These are phyloP conservation scores for Paramyrothecium sp. DNA, from an alignment of 2,329 filamentous ascomycete genomes.

Conservation along the genomic window DNA sequence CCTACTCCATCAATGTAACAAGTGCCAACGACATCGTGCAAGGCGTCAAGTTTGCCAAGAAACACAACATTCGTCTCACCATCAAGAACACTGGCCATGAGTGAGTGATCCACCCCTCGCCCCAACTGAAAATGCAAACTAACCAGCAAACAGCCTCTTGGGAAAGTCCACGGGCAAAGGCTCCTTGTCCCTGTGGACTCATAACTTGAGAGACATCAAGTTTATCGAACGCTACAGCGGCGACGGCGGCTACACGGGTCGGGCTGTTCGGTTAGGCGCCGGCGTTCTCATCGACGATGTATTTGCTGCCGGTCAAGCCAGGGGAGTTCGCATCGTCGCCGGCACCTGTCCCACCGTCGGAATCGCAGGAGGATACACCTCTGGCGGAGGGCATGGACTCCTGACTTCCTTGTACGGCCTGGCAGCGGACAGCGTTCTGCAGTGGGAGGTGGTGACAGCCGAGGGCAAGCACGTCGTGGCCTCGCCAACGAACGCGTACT, in stretches of 20 bases:
- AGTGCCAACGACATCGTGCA: slow-evolving; percentile 23
- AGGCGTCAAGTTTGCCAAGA: slow-evolving; percentile 29
- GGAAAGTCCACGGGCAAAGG: slow-evolving; percentile 36
- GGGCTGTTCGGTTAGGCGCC: slow-evolving; percentile 50
- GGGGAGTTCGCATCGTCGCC: slow-evolving; percentile 45
- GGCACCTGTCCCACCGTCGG: slow-evolving; percentile 44
- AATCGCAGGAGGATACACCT: slow-evolving; percentile 44
- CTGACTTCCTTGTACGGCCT: slow-evolving; percentile 42
- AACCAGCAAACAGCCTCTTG: slow-evolving; percentile 13
- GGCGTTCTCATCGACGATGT: slow-evolving; percentile 51
- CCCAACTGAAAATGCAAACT: too few relatives aligned
- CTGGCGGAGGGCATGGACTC: slow-evolving; percentile 45
- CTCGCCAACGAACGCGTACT: slow-evolving; percentile 33
- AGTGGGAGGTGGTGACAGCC: slow-evolving; percentile 43
- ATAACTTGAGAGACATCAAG: slow-evolving; percentile 32
- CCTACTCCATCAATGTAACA: slow-evolving; percentile 30
- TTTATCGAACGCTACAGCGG: slow-evolving; percentile 12
- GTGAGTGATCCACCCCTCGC: too few relatives aligned
- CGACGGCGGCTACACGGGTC: slow-evolving; percentile 29
- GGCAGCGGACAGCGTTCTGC: slow-evolving; percentile 46
- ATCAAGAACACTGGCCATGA: slow-evolving; percentile 27
- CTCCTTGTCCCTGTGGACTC: slow-evolving; percentile 36
- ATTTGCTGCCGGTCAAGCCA: slow-evolving; percentile 43
- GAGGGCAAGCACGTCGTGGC: slow-evolving; percentile 40
- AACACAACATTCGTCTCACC: slow-evolving; percentile 26